Evolutionary conservation across 2,329 filamentous ascomycete genomes (phyloP), one percentile per base, ranked within the genome.

Genomic region (Chaetomium olivaceum): DNA sequence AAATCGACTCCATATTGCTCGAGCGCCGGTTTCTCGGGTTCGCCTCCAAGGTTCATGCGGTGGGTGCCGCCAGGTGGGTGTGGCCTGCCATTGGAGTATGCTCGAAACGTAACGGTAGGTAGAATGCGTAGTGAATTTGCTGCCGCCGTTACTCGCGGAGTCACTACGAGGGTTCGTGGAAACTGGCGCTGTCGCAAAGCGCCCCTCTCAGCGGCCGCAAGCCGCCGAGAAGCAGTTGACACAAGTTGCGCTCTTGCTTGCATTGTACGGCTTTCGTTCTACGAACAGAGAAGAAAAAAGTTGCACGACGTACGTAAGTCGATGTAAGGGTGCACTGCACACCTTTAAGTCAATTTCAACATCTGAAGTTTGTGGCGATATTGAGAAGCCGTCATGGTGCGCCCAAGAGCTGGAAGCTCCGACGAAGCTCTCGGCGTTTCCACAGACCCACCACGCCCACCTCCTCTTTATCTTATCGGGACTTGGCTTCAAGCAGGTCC

Each of bases 1-100:
- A 99, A 82, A 76, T 99, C 94, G 67, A 97, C 83, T 65, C 95
- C 95, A 74, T 89, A 99, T 77, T 96, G 87, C 77, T 98, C 94
- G 60, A 98, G 80, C 0, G 95, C 93, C 2, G 93, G 83, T 78
- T 97, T 97, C 77, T 97, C 83, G 54, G 85, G 84, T 71, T 85
- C 86, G 31, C 82, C 90, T 63, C 92, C 87, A 76, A 98, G 79
- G 75, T 98, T 89, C 93, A 98, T 98, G 70, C 90, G 91, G 79
- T 97, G 92, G 1, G 93, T 97, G 63, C 93, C 93, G 59, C 94
- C 94, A 0, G 94, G 93, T 1, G 93, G 93, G 70, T 95, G 92
- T 68, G 93, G 91, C 66, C 90, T 83, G 73, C 91, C 89, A 81
- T 88, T 88, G 66, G 88, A 84, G 78, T 91, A 91, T 57, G 74